phyloP scores from a whole-genome alignment of 768 basidiomycete genomes.

The Vishniacozyma victoriae region DNA sequence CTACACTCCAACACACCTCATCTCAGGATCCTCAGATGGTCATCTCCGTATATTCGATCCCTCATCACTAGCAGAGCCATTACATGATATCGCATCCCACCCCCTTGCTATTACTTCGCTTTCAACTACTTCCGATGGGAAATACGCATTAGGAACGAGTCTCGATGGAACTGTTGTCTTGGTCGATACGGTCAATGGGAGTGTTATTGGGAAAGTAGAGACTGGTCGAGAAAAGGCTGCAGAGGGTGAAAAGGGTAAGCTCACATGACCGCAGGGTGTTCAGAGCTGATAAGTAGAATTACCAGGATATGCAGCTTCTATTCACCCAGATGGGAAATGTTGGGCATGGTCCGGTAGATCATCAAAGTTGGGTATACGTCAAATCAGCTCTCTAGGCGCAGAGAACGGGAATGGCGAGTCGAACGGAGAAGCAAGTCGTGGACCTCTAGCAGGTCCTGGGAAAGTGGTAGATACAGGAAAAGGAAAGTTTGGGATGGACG shows the following conservation, averaged over 20 bases:
- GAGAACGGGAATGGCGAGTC: slow-evolving; percentile 7
- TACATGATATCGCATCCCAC: slow-evolving; percentile 61
- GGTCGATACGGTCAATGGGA: slow-evolving; percentile 64
- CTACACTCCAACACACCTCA: slow-evolving; percentile 39
- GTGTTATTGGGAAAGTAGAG: slow-evolving; percentile 61
- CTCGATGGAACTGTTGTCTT: slow-evolving; percentile 75
- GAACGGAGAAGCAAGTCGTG: slow-evolving; percentile 8
- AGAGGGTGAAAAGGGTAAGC: slow-evolving; percentile 62
- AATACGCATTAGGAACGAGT: slow-evolving; percentile 66
- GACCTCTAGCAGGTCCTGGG: slow-evolving; percentile 26
- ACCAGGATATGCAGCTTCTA: slow-evolving; percentile 75
- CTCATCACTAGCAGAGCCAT: slow-evolving; percentile 53
- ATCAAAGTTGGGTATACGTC: slow-evolving; percentile 31
- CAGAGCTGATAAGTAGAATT: slow-evolving; percentile 12
- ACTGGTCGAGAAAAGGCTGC: slow-evolving; percentile 63
- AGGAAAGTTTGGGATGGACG: slow-evolving; percentile 46
- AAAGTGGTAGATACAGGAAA: slow-evolving; percentile 44
- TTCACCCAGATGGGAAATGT: slow-evolving; percentile 56
- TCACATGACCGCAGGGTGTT: neutral
- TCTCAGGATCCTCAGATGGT: slow-evolving; percentile 43
- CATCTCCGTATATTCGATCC: slow-evolving; percentile 38
- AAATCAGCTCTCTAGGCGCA: slow-evolving; percentile 9
- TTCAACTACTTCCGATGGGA: slow-evolving; percentile 61
- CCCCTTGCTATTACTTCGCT: slow-evolving; percentile 79
- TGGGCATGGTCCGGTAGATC: slow-evolving; percentile 44